These are phyloP conservation scores for Rossbeevera mucosa DNA, from an alignment of 768 basidiomycete species.

Conservation along the genomic window DNA sequence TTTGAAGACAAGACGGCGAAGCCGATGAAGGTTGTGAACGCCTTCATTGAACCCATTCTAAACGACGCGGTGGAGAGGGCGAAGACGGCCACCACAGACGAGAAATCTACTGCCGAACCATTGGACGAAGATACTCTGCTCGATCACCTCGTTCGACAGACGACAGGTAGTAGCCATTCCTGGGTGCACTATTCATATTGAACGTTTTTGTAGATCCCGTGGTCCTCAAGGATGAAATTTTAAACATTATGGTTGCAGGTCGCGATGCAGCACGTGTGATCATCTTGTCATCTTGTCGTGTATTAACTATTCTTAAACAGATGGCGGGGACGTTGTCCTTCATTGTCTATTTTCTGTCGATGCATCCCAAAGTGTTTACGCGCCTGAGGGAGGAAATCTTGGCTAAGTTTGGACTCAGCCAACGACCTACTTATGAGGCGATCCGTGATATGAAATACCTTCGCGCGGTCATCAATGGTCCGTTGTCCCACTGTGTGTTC, in stretches of 20 bases:
- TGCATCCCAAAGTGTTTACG: slow-evolving; percentile 41
- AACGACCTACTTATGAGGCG: slow-evolving; percentile 49
- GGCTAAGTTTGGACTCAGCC: slow-evolving; percentile 43
- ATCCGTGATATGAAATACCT: slow-evolving; percentile 61
- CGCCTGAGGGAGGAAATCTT: slow-evolving; percentile 56
- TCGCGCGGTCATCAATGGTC: slow-evolving; percentile 62
- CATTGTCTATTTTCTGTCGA: slow-evolving; percentile 43
- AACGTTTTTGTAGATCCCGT: slow-evolving; percentile 17
- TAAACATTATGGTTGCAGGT: slow-evolving; percentile 35
- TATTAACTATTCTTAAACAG: slow-evolving; percentile 29
- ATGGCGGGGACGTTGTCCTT: slow-evolving; percentile 35
- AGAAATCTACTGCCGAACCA: slow-evolving; percentile 26
- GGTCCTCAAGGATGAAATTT: slow-evolving; percentile 29
- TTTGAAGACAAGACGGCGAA: slow-evolving; percentile 40
- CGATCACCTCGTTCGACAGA: slow-evolving; percentile 51
- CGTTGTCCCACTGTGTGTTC: background rate
- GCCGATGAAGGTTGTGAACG: slow-evolving; percentile 51
- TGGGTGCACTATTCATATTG: slow-evolving; percentile 14
- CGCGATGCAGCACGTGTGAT: slow-evolving; percentile 22
- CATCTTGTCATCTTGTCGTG: background rate
- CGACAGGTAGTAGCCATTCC: slow-evolving; percentile 34
- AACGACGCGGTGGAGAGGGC: slow-evolving; percentile 43
- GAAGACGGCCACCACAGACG: slow-evolving; percentile 16
- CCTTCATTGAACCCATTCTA: slow-evolving; percentile 45
- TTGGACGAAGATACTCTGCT: slow-evolving; percentile 47